Conservation (phyloP, 2,329 filamentous ascomycete species). For the Venturia pyrina region DNA sequence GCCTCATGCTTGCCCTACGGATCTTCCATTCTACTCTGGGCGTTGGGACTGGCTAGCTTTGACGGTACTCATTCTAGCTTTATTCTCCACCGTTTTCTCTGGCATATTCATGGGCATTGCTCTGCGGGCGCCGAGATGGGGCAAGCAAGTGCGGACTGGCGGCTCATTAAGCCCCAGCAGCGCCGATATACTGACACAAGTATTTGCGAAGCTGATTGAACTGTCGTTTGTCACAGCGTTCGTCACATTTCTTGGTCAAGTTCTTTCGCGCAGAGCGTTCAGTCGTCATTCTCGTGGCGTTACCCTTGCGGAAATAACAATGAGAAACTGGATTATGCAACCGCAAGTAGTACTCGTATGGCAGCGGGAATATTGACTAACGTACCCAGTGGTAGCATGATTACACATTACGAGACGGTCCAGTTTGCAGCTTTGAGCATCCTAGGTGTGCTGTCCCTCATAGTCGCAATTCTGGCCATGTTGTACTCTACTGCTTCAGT, state of each 20-base stretch:
- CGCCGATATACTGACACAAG: slow-evolving; percentile 56
- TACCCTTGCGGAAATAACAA: slow-evolving; percentile 65
- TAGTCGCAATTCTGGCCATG: slow-evolving; percentile 55
- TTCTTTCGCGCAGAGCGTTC: slow-evolving; percentile 60
- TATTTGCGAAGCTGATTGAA: slow-evolving; percentile 69
- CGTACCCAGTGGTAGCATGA: slow-evolving; percentile 56
- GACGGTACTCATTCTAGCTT: slow-evolving; percentile 34
- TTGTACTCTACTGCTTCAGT: slow-evolving; percentile 71
- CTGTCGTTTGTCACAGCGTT: slow-evolving; percentile 69
- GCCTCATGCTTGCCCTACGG: slow-evolving; percentile 28
- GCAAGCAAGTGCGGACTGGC: slow-evolving; percentile 43
- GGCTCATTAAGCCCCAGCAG: slow-evolving; percentile 48
- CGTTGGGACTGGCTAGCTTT: slow-evolving; percentile 39
- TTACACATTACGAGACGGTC: slow-evolving; percentile 58
- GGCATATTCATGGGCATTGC: slow-evolving; percentile 56
- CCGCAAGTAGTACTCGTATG: slow-evolving; percentile 35
- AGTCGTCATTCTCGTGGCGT: slow-evolving; percentile 49
- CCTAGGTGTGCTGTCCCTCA: slow-evolving; percentile 53
- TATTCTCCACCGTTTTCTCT: slow-evolving; percentile 57
- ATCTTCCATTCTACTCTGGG: slow-evolving; percentile 28
- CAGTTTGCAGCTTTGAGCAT: slow-evolving; percentile 53
- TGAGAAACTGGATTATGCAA: slow-evolving; percentile 57
- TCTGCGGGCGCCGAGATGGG: slow-evolving; percentile 52
- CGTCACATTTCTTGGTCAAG: slow-evolving; percentile 64
- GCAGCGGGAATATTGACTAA: not conserved